Conservation (phyloP, 805 yeast genomes). For the Saccharomycopsis oosterbeekiorum region DNA sequence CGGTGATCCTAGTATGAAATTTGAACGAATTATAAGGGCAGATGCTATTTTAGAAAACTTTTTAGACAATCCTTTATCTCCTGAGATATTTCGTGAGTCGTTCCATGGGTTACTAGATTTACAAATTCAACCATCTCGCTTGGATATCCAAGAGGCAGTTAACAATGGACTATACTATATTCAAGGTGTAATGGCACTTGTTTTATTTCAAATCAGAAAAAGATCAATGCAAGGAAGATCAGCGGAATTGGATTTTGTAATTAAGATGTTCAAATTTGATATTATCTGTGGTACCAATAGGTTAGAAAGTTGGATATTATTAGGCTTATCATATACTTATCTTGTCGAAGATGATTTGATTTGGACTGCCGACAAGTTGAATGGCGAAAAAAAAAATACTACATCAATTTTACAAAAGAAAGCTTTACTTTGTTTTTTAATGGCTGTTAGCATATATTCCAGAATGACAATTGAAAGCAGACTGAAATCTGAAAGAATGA, state of each 20-base stretch:
- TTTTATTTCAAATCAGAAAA: slow-evolving; percentile 61
- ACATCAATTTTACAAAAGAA: slow-evolving; percentile 61
- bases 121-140: slow-evolving; percentile 24
- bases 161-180: slow-evolving; percentile 55
- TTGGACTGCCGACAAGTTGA: slow-evolving; percentile 85
- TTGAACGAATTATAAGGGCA: slow-evolving; percentile 38
- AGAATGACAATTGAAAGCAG: slow-evolving; percentile 20
- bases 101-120: slow-evolving; percentile 40
- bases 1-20: slow-evolving; percentile 51
- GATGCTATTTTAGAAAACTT: slow-evolving; percentile 35
- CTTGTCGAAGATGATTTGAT: slow-evolving; percentile 81
- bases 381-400: slow-evolving; percentile 47
- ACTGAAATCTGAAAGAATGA: slow-evolving; percentile 27
- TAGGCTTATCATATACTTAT: slow-evolving; percentile 71
- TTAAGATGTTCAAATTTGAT: slow-evolving; percentile 56
- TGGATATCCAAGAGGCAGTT: slow-evolving; percentile 30
- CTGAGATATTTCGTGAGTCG: slow-evolving; percentile 37
- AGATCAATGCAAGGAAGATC: slow-evolving; percentile 72
- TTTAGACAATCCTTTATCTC: slow-evolving; percentile 37
- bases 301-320: slow-evolving; percentile 75
- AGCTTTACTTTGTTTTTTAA: slow-evolving; percentile 61
- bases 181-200: slow-evolving; percentile 57
- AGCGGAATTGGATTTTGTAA: slow-evolving; percentile 70
- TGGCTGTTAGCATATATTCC: slow-evolving; percentile 48
- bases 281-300: slow-evolving; percentile 55